These are phyloP conservation scores for Fusarium compactum DNA, from an alignment of 2,329 filamentous ascomycete genomes.

Conservation along the genomic window DNA sequence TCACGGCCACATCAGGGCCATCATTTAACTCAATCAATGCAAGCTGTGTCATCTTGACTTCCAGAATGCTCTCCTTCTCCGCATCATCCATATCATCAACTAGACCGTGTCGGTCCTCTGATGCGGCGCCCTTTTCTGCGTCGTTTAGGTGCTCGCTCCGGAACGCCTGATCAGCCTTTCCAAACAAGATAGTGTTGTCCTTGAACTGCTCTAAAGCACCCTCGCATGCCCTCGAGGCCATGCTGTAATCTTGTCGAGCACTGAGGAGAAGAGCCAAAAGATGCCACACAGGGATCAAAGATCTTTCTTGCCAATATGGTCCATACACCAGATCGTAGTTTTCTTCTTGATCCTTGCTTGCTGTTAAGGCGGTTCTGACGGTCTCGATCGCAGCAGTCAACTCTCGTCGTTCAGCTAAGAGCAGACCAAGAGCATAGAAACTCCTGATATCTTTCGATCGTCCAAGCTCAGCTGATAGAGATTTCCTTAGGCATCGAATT, in stretches of 20 bases:
- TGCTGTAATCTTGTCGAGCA: conserved; percentile 84
- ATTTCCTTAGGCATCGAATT: conserved; percentile 78
- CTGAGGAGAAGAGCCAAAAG: conserved; percentile 87
- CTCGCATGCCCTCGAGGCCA: conserved; percentile 85
- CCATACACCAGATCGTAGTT: conserved; percentile 60
- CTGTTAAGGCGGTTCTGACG: conserved; percentile 79
- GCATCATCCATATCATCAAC: conserved; percentile 84
- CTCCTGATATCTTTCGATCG: conserved; percentile 78
- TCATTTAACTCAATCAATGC: conserved; percentile 85
- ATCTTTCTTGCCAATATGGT: conserved; percentile 71
- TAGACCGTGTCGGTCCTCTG: conserved; percentile 59
- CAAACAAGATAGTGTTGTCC: conserved; percentile 77
- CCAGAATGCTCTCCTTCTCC: conserved; percentile 89
- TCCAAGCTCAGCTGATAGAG: conserved; percentile 74
- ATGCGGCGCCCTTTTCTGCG: conserved; percentile 51
- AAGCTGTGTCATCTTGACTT: conserved; percentile 96
- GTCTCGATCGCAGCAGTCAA: conserved; percentile 83
- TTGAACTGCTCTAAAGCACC: conserved; percentile 92
- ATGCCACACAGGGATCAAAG: conserved; percentile 88
- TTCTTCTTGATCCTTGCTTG: conserved; percentile 62
- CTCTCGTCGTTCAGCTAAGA: conserved; percentile 90
- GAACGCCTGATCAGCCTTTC: conserved; percentile 66
- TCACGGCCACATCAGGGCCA: conserved; percentile 86
- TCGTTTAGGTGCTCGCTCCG: conserved; percentile 77
- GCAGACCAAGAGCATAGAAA: conserved; percentile 82